phyloP scores from a whole-genome alignment of 768 basidiomycete genomes.

The Trametopsis cervina region DNA sequence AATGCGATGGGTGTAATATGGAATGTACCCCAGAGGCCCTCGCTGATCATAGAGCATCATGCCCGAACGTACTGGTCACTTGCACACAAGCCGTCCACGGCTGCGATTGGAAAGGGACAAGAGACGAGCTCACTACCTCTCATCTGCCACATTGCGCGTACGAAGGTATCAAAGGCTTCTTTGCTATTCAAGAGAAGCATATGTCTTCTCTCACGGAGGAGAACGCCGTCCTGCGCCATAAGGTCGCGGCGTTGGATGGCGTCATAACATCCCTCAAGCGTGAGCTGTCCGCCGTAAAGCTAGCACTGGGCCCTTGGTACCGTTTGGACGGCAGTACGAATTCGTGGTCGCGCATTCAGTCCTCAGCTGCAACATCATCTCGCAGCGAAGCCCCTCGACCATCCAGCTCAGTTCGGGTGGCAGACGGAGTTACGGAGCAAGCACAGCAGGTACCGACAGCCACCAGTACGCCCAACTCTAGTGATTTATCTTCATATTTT shows the following conservation, averaged over 20 bases:
- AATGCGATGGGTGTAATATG: background rate
- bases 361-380: background rate
- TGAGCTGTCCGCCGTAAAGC: slow-evolving; percentile 50
- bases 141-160: slow-evolving; percentile 47
- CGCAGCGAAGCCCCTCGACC: background rate
- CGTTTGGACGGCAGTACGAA: slow-evolving; percentile 22
- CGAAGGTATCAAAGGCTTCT: slow-evolving; percentile 55
- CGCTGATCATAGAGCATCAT: slow-evolving; percentile 32
- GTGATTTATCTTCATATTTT: background rate
- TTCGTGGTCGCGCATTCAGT: background rate
- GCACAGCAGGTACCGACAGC: background rate
- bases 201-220: slow-evolving; percentile 47
- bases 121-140: slow-evolving; percentile 24
- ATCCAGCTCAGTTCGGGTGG: background rate
- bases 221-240: slow-evolving; percentile 55
- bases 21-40: slow-evolving; percentile 4
- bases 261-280: slow-evolving; percentile 41
- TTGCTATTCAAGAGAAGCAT: slow-evolving; percentile 33
- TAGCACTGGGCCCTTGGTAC: slow-evolving; percentile 64
- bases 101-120: slow-evolving; percentile 47
- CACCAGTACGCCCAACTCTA: background rate
- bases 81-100: slow-evolving; percentile 45
- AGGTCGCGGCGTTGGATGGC: slow-evolving; percentile 53
- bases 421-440: background rate
- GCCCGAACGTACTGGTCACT: slow-evolving; percentile 30